phyloP scores from a whole-genome alignment of 257 asterid species.

The Salvia miltiorrhiza region DNA sequence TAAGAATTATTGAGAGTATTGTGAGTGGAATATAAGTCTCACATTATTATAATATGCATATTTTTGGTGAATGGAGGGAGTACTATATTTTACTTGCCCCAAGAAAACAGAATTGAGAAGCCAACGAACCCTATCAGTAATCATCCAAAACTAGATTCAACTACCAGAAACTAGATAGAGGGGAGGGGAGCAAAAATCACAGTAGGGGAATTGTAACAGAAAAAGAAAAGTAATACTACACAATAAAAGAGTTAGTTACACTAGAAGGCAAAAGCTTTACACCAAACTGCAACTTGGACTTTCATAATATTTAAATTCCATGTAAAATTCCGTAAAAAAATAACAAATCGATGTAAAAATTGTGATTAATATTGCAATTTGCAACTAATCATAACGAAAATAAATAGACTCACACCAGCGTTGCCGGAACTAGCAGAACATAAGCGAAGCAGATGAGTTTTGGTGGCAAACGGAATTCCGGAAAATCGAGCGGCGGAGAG shows the following conservation, averaged over 20 bases:
- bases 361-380: too few relatives aligned
- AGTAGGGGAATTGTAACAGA: not conserved
- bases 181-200: not conserved
- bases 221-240: not conserved
- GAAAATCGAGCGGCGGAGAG: slow-evolving; percentile 22
- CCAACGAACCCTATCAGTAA: not conserved
- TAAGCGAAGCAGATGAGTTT: slow-evolving; percentile 22
- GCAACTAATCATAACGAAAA: not conserved
- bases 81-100: not conserved
- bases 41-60: too few relatives aligned
- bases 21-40: too few relatives aligned
- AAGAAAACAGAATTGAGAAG: not conserved
- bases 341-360: too few relatives aligned
- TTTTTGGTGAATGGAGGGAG: too few relatives aligned
- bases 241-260: not conserved
- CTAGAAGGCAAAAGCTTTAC: too few relatives aligned
- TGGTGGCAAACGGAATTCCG: slow-evolving; percentile 12
- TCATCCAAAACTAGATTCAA: not conserved
- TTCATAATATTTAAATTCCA: too few relatives aligned
- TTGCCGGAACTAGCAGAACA: slow-evolving; percentile 21
- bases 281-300: too few relatives aligned
- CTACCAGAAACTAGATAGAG: not conserved
- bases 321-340: too few relatives aligned
- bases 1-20: too few relatives aligned
- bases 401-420: slow-evolving; percentile 25